Evolutionary conservation across 1,139 yeast species (phyloP).

Genomic region (Saccharomyces hybrid): DNA sequence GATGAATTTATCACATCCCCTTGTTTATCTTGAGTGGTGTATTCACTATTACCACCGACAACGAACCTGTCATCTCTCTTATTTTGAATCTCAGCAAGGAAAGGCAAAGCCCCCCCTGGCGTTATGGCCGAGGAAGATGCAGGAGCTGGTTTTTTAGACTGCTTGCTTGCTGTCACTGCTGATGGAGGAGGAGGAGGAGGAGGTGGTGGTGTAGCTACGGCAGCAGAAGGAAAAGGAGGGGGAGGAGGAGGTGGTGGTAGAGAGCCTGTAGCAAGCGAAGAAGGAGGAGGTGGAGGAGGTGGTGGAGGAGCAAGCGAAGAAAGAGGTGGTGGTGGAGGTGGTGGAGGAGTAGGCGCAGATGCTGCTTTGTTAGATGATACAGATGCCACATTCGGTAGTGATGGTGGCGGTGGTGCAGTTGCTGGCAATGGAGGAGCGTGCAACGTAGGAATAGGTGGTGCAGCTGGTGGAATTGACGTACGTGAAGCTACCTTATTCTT

Average conservation of each 20-base stretch:
- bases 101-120: conserved; percentile 34
- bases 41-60: conserved; percentile 30
- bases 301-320: conserved; percentile 9
- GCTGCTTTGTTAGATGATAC: background rate
- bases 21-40: conserved; percentile 31
- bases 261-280: conserved; percentile 14
- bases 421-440: background rate
- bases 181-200: conserved; percentile 11
- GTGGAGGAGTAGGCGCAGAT: background rate
- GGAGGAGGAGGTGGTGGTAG: conserved; percentile 7
- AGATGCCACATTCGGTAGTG: background rate
- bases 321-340: conserved; percentile 17
- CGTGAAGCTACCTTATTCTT: background rate
- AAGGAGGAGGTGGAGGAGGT: conserved; percentile 2
- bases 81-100: conserved; percentile 49
- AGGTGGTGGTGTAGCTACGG: conserved; percentile 16
- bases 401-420: background rate
- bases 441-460: conserved; percentile 1
- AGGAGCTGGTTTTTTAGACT: conserved; percentile 4
- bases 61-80: conserved; percentile 48
- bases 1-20: conserved; percentile 11
- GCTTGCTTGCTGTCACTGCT: conserved; percentile 9
- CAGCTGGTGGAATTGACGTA: background rate
- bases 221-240: background rate
- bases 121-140: conserved; percentile 10